Percentiles rank a stretch among this genome's conserved stretches.
These are phyloP conservation scores for Lecanicillium sp. DNA, from an alignment of 2,329 filamentous ascomycete genomes.

Conservation along the genomic window DNA sequence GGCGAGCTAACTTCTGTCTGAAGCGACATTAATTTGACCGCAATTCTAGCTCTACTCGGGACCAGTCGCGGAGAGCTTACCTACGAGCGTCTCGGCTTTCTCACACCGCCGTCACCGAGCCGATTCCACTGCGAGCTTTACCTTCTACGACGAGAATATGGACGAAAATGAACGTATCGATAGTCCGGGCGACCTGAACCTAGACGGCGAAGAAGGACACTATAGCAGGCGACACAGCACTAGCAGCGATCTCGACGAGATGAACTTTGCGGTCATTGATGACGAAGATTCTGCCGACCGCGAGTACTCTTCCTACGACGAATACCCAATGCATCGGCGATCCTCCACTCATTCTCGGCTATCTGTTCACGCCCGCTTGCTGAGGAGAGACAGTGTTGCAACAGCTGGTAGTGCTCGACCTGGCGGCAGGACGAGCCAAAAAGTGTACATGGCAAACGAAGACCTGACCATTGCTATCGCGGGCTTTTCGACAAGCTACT, in stretches of 20 bases:
- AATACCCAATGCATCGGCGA: slow-evolving; percentile 51
- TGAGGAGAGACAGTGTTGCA: slow-evolving; percentile 62
- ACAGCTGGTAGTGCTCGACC: slow-evolving; percentile 61
- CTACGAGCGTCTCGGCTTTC: slow-evolving; percentile 88
- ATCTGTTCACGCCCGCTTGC: slow-evolving; percentile 58
- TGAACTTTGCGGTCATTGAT: slow-evolving; percentile 34
- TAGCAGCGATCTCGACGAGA: slow-evolving; percentile 34
- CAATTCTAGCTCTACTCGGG: slow-evolving; percentile 68
- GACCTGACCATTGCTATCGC: slow-evolving; percentile 91
- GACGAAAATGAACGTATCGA: slow-evolving; percentile 27
- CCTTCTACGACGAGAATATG: slow-evolving; percentile 63
- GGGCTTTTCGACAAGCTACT: slow-evolving; percentile 72
- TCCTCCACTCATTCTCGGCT: slow-evolving; percentile 55
- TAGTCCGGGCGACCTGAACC: slow-evolving; percentile 19
- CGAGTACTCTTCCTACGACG: slow-evolving; percentile 35
- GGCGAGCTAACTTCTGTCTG: background rate
- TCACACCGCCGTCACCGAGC: slow-evolving; percentile 74
- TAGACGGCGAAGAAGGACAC: background rate
- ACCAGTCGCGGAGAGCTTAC: slow-evolving; percentile 91
- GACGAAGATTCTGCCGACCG: slow-evolving; percentile 36
- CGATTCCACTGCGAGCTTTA: slow-evolving; percentile 82
- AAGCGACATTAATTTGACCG: slow-evolving; percentile 14
- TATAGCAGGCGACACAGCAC: slow-evolving; percentile 24
- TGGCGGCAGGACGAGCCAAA: slow-evolving; percentile 69
- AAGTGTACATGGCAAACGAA: slow-evolving; percentile 87